Base-by-base conservation (phyloP, 164 flowering plant genomes). In the Kingdonia uniflora region DNA sequence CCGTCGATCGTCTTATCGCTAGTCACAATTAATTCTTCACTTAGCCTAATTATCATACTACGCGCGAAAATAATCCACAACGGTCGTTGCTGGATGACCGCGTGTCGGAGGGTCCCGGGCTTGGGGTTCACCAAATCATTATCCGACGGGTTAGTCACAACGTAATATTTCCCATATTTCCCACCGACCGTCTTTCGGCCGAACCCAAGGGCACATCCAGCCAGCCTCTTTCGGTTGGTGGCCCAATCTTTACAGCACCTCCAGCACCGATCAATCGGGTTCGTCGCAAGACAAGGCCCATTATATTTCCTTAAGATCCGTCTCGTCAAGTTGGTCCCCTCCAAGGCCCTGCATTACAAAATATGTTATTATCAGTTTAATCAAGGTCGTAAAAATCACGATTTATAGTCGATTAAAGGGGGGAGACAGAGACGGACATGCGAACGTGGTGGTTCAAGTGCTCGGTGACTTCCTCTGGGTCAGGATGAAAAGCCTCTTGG, bases 191-290 rank as follows among this genome's bases (percentile, higher is more conserved):
- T 67, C 15, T 57, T 56, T 8, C 64, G 73, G 19, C 84, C 87
- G 47, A 85, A 82, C 1, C 90, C 90, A 0, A 73, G 67, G 17
- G 40, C 87, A 20, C 95, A 85, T 1, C 47, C 35, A 4, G 85
- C 80, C 5, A 80, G 65, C 68, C 19, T 63, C 72, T 66, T 65
- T 10, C 87, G 74, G 63, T 82, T 52, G 0, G 33, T 13, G 8
- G 70, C 72, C 95, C 90, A 85, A 24, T 75, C 13, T 1, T 48
- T 29, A 1, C 56, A 25, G 68, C 95, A 85, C 58, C 95, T 60
- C 95, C 90, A 85, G 67, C 95, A 85, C 19, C 73, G 58, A 57
- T 85, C 90, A 2, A 85, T 82, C 2, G 95, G 95, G 74, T 85
- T 85, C 0, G 84, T 78, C 0, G 88, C 84, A 44, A 33, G 21